A percentile compares a stretch with the other conserved stretches of the same genome.
phyloP scores from a whole-genome alignment of 1,139 yeast species.

The Yamadazyma sp. region DNA sequence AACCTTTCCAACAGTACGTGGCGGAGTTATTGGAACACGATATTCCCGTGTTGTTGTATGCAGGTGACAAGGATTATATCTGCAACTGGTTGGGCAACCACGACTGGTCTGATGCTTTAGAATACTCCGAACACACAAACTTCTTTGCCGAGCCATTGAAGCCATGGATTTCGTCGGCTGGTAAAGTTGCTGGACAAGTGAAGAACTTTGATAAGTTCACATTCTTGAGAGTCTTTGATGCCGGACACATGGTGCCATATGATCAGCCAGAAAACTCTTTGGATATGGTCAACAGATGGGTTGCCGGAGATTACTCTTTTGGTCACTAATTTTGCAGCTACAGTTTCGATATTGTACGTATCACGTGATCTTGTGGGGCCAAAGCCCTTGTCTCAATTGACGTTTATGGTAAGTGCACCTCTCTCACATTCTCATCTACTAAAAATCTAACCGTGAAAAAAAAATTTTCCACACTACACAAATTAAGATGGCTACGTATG shows the following conservation, averaged over 20 bases:
- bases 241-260: constrained; percentile 54
- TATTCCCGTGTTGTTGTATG: constrained; percentile 72
- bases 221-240: constrained; percentile 47
- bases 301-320: constrained; percentile 18
- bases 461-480: constrained; percentile 11
- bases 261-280: constrained; percentile 48
- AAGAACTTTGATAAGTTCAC: constrained; percentile 46
- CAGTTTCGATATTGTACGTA: background rate
- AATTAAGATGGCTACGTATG: constrained; percentile 23
- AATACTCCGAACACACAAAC: constrained; percentile 58
- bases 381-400: constrained; percentile 5
- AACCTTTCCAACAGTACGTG: constrained; percentile 75
- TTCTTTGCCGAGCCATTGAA: constrained; percentile 46
- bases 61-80: constrained; percentile 84
- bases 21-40: constrained; percentile 55
- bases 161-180: constrained; percentile 37
- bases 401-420: no score
- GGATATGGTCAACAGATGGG: constrained; percentile 49
- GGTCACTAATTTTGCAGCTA: constrained; percentile 10
- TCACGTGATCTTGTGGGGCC: constrained; percentile 2
- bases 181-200: constrained; percentile 44
- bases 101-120: constrained; percentile 72
- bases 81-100: constrained; percentile 86
- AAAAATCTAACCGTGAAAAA: constrained; percentile 3
- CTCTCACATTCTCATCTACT: background rate